Conservation (phyloP, 441 rosid species). For the Isatis lusitanica region DNA sequence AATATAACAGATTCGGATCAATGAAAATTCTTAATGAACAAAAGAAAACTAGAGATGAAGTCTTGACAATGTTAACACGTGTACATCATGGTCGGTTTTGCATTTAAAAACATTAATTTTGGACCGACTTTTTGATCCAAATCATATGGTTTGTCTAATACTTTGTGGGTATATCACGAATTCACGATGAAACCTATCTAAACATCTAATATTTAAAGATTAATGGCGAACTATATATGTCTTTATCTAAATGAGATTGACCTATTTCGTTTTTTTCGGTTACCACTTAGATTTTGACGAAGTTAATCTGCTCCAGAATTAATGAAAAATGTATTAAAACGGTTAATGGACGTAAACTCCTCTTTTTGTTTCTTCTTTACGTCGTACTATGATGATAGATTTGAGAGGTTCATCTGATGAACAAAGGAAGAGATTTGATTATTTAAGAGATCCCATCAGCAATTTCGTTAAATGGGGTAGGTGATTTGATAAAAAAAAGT, state of each 20-base stretch:
- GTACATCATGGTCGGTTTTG: conserved; percentile 21
- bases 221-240: background rate
- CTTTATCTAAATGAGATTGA: background rate
- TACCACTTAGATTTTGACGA: background rate
- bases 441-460: too few species aligned
- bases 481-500: background rate
- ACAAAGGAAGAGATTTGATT: background rate
- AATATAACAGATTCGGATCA: conserved; percentile 37
- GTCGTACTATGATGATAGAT: background rate
- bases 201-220: background rate
- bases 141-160: conserved; percentile 20
- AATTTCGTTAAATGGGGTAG: background rate
- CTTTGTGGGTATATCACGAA: conserved; percentile 21
- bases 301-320: background rate
- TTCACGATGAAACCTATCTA: conserved; percentile 21
- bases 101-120: conserved; percentile 20
- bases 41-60: conserved; percentile 22
- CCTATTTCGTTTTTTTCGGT: background rate
- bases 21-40: conserved; percentile 19
- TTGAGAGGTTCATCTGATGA: background rate
- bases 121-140: conserved; percentile 22
- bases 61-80: conserved; percentile 22
- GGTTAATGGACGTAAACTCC: background rate
- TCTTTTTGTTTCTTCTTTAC: background rate
- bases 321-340: background rate